Evolutionary conservation across 2,329 filamentous ascomycete species (phyloP).

Genomic region (Aspergillus luchuensis): DNA sequence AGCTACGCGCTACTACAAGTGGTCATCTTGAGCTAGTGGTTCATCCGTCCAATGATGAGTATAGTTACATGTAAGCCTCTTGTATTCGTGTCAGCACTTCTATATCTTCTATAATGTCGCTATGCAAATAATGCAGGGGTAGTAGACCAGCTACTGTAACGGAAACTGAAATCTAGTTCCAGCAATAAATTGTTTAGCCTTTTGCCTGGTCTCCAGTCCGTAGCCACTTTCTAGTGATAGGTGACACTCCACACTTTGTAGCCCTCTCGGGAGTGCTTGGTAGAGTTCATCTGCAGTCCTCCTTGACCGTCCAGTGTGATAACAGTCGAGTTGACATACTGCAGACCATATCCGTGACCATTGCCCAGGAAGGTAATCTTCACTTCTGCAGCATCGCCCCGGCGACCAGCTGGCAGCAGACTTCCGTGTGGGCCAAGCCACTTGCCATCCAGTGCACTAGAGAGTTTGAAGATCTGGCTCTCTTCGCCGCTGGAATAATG

Average conservation of each 20-base stretch:
- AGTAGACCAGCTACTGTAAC: neutral
- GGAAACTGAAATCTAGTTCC: neutral
- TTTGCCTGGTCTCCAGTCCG: too few relatives aligned
- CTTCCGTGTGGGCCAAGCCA: constrained; percentile 35
- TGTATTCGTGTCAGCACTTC: too few relatives aligned
- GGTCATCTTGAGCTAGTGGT: too few relatives aligned
- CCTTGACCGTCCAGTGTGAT: constrained; percentile 13
- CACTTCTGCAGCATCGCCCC: constrained; percentile 29
- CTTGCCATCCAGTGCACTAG: constrained; percentile 45
- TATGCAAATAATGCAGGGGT: neutral
- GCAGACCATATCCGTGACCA: constrained; percentile 38
- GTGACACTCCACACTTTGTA: constrained; percentile 39
- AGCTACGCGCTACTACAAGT: too few relatives aligned
- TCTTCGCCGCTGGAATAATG: constrained; percentile 43
- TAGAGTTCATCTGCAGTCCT: constrained; percentile 8
- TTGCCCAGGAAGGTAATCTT: constrained; percentile 39
- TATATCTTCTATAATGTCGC: neutral
- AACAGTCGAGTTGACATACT: constrained; percentile 25
- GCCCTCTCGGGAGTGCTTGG: constrained; percentile 12
- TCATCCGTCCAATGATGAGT: too few relatives aligned
- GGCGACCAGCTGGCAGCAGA: constrained; percentile 23
- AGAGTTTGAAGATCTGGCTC: constrained; percentile 43
- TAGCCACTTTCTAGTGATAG: constrained; percentile 26
- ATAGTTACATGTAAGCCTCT: too few relatives aligned
- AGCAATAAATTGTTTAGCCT: neutral